phyloP scores from a whole-genome alignment of 495 filamentous ascomycete species.

The Trichoderma asperelloides region DNA sequence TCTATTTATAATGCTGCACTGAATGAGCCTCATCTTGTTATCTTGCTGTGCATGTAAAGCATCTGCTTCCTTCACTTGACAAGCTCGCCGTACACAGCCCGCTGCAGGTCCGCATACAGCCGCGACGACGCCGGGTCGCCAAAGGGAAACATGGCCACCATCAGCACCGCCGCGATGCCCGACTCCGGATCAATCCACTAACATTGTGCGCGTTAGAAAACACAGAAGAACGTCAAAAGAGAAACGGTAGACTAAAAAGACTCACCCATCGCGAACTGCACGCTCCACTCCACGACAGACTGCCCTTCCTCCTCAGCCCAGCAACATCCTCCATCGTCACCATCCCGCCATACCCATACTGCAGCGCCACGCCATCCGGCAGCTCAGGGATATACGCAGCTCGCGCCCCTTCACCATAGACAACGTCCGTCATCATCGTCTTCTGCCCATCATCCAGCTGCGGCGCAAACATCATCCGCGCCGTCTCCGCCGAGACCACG shows the following conservation, averaged over 20 bases:
- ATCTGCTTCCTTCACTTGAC: background rate
- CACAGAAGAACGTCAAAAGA: background rate
- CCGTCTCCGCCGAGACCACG: slow-evolving; percentile 22
- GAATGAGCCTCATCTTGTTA: too few relatives aligned
- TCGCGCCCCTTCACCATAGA: background rate
- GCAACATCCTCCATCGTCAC: slow-evolving; percentile 23
- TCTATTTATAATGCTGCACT: too few relatives aligned
- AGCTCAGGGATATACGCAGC: slow-evolving; percentile 16
- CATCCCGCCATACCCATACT: slow-evolving; percentile 21
- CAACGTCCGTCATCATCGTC: slow-evolving; percentile 13
- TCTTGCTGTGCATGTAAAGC: too few relatives aligned
- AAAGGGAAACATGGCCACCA: slow-evolving; percentile 21
- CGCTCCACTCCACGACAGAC: slow-evolving; percentile 25
- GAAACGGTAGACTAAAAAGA: background rate
- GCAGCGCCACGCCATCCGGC: slow-evolving; percentile 11
- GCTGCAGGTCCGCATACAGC: slow-evolving; percentile 25
- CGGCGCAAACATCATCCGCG: slow-evolving; percentile 43
- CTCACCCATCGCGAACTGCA: slow-evolving; percentile 23
- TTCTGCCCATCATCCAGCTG: slow-evolving; percentile 31
- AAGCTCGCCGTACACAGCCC: slow-evolving; percentile 22
- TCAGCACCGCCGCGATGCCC: slow-evolving; percentile 21
- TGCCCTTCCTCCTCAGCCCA: slow-evolving; percentile 25
- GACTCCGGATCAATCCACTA: slow-evolving; percentile 29
- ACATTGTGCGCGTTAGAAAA: background rate
- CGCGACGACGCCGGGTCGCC: slow-evolving; percentile 16